phyloP scores from a whole-genome alignment of 139 green algal species.

The Asterochloris erici region DNA sequence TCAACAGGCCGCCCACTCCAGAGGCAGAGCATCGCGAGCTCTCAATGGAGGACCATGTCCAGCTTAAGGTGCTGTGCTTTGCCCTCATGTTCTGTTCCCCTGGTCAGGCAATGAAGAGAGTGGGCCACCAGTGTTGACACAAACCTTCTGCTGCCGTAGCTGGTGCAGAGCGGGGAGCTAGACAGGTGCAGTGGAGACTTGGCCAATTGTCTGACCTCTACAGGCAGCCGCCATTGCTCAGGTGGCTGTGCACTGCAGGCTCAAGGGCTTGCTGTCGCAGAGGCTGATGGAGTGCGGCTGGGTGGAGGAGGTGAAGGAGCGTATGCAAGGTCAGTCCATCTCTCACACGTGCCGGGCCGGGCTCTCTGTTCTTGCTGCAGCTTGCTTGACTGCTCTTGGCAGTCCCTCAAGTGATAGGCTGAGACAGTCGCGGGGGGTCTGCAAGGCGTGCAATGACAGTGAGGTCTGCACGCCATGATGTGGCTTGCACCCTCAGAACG shows the following conservation, averaged over 20 bases:
- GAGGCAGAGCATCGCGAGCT: slow-evolving; percentile 10
- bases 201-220: neutral
- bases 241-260: neutral
- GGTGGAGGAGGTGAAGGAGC: slow-evolving; percentile 5
- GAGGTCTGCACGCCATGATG: neutral
- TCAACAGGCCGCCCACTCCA: slow-evolving; percentile 12
- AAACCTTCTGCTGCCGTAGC: neutral
- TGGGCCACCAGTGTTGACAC: neutral
- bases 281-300: slow-evolving; percentile 6
- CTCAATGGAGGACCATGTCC: slow-evolving; percentile 3
- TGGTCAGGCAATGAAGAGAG: neutral
- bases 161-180: slow-evolving; percentile 6
- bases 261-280: slow-evolving; percentile 4
- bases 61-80: neutral
- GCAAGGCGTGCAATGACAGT: neutral
- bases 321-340: slow-evolving; percentile 1
- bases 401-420: neutral
- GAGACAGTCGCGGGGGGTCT: too few species aligned
- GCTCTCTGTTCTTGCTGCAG: too few species aligned
- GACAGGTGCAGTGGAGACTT: neutral
- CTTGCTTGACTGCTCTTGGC: too few species aligned
- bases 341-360: too few species aligned
- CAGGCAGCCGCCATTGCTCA: neutral
- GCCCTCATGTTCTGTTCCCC: neutral
- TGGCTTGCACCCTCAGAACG: neutral